Base-by-base conservation (phyloP, 1,284 basidiomycete genomes). In the Tetrapyrgos nigripes region DNA sequence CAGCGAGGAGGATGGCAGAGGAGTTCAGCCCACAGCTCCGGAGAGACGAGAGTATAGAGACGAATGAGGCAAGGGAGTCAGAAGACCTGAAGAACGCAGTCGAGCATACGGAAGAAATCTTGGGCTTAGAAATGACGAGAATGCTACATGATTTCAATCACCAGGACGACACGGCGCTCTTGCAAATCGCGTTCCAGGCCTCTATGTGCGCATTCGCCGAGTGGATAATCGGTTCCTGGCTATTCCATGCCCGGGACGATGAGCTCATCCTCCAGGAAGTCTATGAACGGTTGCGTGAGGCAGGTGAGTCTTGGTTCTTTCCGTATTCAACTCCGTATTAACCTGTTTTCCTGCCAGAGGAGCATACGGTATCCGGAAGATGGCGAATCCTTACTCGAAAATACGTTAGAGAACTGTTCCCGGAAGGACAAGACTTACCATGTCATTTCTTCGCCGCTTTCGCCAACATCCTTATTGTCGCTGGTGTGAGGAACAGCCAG, bases 381-480 rank as follows among this genome's bases (percentile, higher is more conserved):
- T 83, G 81, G 80, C 73, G 79, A 45, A 71, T 76, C 28, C 58
- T 82, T 58, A 76, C 76, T 40, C 73, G 75, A 17, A 59, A 50
- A 57, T 59, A 62, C 26, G 55, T 55, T 28, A 55, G 59, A 26
- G 46, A 57, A 26, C 51, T 57, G 24, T 61, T 54, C 23, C 50
- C 51, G 19, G 47, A 49, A 21, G 47, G 40, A 28, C 68, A 69
- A 14, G 75, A 78, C 57, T 68, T 80, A 44, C 67, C 66, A 50
- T 45, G 69, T 1, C 70, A 71, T 28, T 69, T 82, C 63, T 68
- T 75, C 28, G 73, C 76, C 53, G 72, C 74, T 0, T 72, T 83
- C 43, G 73, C 75, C 59, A 74, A 80, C 58, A 73, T 84, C 59
- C 69, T 86, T 33, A 67, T 82, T 23, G 69, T 77, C 4, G 73